phyloP scores from a whole-genome alignment of 768 basidiomycete genomes.

The Hypholoma fasciculare region DNA sequence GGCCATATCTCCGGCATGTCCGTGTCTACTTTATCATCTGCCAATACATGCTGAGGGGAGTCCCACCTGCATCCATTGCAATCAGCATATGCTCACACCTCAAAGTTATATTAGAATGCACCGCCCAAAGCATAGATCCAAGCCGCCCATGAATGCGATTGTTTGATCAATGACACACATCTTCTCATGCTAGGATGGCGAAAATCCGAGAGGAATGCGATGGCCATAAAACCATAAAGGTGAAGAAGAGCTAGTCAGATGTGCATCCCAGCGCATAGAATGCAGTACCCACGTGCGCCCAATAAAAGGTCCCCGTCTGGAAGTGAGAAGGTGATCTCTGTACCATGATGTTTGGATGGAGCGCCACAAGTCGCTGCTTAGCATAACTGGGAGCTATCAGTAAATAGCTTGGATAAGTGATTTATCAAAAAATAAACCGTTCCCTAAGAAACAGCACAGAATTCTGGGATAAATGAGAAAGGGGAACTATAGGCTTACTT shows the following conservation, averaged over 20 bases:
- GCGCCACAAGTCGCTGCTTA: slow-evolving; percentile 73
- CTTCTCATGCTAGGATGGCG: slow-evolving; percentile 81
- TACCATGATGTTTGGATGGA: slow-evolving; percentile 94
- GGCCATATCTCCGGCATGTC: slow-evolving; percentile 83
- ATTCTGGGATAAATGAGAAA: slow-evolving; percentile 6
- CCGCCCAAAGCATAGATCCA: slow-evolving; percentile 93
- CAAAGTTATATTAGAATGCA: slow-evolving; percentile 21
- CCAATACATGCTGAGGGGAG: slow-evolving; percentile 88
- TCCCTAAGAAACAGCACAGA: no score
- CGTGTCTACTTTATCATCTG: slow-evolving; percentile 75
- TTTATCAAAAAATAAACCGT: not conserved
- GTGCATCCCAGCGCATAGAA: not conserved
- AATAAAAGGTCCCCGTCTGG: slow-evolving; percentile 96
- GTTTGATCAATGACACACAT: slow-evolving; percentile 96
- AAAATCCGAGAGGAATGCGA: not conserved
- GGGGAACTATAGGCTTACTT: slow-evolving; percentile 47
- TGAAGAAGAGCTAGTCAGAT: slow-evolving; percentile 6
- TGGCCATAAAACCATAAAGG: not conserved
- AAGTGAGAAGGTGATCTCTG: slow-evolving; percentile 98
- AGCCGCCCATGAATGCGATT: slow-evolving; percentile 97
- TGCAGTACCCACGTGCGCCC: slow-evolving; percentile 82
- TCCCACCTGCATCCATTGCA: slow-evolving; percentile 70
- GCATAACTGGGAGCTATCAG: slow-evolving; percentile 59
- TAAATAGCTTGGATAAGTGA: not conserved
- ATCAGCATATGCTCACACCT: not conserved